Evolutionary conservation across 352 stramenopile genomes (phyloP).

Genomic region (Hyaloperonospora brassicae): DNA sequence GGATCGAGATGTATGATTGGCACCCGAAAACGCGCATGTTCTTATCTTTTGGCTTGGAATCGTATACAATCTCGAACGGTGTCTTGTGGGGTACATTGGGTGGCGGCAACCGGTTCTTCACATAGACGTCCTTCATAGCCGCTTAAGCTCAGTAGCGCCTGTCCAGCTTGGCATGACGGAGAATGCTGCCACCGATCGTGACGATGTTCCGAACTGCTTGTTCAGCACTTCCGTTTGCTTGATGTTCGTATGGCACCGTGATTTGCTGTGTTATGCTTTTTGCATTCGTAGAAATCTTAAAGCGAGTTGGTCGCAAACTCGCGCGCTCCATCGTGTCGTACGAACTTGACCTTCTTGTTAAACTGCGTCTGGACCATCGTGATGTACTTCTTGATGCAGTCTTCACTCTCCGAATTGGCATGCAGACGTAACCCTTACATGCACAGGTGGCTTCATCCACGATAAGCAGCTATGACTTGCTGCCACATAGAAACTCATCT

Average conservation of each 20-base stretch:
- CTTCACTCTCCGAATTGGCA: not conserved
- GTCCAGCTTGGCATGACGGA: conserved; percentile 11
- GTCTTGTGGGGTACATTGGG: not conserved
- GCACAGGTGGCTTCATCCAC: not conserved
- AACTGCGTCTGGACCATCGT: too few species aligned
- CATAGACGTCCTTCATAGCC: conserved; percentile 1
- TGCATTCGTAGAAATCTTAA: not conserved
- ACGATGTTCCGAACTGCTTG: conserved; percentile 10
- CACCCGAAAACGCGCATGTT: conserved; percentile 1
- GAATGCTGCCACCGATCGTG: conserved; percentile 9
- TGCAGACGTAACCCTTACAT: not conserved
- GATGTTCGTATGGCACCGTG: not conserved
- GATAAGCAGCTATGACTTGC: not conserved
- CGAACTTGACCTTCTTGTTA: too few species aligned
- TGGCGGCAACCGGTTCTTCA: not conserved
- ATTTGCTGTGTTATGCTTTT: not conserved
- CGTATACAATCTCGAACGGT: conserved; percentile 1
- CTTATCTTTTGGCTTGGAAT: not conserved
- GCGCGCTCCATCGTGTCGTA: too few species aligned
- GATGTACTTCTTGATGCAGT: too few species aligned
- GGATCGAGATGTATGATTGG: not conserved
- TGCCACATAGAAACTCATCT: not conserved
- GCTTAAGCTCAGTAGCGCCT: not conserved
- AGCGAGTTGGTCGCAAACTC: conserved; percentile 1
- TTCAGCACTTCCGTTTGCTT: conserved; percentile 3